phyloP scores from a whole-genome alignment of 139 green algal genomes.

The Raphidocelis subcapitata region DNA sequence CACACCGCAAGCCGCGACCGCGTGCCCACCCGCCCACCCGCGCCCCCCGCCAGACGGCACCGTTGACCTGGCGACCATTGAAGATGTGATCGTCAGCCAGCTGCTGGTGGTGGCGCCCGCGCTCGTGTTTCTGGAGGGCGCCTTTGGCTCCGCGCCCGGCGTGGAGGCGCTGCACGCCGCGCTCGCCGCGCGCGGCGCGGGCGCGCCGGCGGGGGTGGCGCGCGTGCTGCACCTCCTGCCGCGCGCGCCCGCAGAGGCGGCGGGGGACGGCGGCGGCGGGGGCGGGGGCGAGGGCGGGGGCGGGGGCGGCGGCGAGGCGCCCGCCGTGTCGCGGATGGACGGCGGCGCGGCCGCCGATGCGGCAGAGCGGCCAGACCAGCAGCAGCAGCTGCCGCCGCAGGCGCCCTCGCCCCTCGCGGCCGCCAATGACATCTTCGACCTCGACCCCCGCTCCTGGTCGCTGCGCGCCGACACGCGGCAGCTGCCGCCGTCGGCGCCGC shows the following conservation, averaged over 20 bases:
- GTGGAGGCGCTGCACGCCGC: slow-evolving; percentile 36
- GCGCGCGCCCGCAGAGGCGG: no score
- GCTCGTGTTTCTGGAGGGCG: slow-evolving; percentile 28
- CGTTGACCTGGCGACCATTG: slow-evolving; percentile 1
- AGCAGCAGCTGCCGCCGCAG: slow-evolving; percentile 4
- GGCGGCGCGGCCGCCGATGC: no score
- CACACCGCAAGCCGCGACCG: no score
- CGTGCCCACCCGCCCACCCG: slow-evolving; percentile 2
- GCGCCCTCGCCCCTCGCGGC: neutral
- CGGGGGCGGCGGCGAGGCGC: no score
- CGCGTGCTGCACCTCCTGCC: slow-evolving; percentile 30
- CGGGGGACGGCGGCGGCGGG: no score
- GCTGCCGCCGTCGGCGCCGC: neutral
- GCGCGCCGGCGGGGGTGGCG: slow-evolving; percentile 4
- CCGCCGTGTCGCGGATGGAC: no score
- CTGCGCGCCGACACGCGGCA: neutral
- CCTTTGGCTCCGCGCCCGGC: slow-evolving; percentile 22
- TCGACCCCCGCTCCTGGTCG: slow-evolving; percentile 39
- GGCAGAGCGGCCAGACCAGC: neutral
- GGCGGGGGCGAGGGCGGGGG: no score
- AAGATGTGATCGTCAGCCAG: slow-evolving; percentile 5
- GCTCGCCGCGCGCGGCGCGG: slow-evolving; percentile 17
- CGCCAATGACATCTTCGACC: slow-evolving; percentile 3
- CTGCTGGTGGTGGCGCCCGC: slow-evolving; percentile 23
- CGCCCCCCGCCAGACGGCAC: slow-evolving; percentile 3